A percentile compares a stretch with the other conserved stretches of the same genome.
Evolutionary conservation across 129 eudicot species (phyloP).

Genomic region (Calendula officinalis): DNA sequence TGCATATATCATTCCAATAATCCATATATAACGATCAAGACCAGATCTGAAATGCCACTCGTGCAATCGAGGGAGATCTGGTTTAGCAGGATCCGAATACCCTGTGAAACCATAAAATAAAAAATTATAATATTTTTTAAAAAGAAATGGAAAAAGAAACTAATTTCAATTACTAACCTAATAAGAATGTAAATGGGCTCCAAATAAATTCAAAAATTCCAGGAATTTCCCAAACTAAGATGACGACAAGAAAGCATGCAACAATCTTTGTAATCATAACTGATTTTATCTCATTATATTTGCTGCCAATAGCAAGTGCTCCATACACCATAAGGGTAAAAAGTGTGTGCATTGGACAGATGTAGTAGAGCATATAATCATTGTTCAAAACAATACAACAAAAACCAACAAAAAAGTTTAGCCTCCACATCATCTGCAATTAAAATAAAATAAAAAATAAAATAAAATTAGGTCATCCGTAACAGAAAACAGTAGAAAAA

Average conservation of each 20-base stretch:
- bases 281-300: conserved; percentile 79
- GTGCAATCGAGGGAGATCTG: conserved; percentile 82
- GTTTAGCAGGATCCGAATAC: conserved; percentile 90
- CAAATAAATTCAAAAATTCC: conserved; percentile 81
- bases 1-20: conserved; percentile 94
- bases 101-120: conserved; percentile 46
- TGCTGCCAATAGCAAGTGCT: conserved; percentile 85
- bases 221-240: conserved; percentile 82
- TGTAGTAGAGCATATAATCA: conserved; percentile 85
- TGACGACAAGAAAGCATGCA: conserved; percentile 62
- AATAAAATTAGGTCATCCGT: conserved; percentile 14
- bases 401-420: conserved; percentile 81
- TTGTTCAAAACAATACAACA: conserved; percentile 79
- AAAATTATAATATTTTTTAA: not conserved
- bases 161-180: too few species aligned
- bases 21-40: conserved; percentile 95
- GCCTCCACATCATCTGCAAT: conserved; percentile 99
- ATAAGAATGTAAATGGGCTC: conserved; percentile 65
- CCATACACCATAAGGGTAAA: conserved; percentile 94
- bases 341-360: conserved; percentile 95
- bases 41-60: conserved; percentile 99
- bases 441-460: too few species aligned
- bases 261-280: conserved; percentile 65
- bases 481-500: too few species aligned
- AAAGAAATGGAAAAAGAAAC: too few species aligned